Evolutionary conservation across 164 flowering plant species (phyloP).

Genomic region (Chimonanthus salicifolius): DNA sequence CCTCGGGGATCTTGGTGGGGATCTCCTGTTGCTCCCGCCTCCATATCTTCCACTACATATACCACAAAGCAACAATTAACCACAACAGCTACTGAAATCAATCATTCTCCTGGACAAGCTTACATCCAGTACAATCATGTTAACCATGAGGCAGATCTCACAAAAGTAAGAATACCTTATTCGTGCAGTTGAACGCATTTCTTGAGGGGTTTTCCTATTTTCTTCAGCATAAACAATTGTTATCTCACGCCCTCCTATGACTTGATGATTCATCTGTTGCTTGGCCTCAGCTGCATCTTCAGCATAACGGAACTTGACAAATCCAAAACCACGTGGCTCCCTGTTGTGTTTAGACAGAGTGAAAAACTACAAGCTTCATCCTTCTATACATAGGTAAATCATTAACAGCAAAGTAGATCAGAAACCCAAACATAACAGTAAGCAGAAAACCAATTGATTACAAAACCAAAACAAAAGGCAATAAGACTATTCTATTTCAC

Average conservation of each 20-base stretch:
- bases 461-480: no score
- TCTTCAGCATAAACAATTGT: slow-evolving; percentile 93
- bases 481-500: no score
- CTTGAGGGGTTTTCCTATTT: slow-evolving; percentile 88
- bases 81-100: background rate
- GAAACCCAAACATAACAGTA: no score
- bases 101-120: background rate
- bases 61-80: background rate
- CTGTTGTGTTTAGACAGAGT: slow-evolving; percentile 22
- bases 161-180: slow-evolving; percentile 32
- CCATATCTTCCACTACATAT: slow-evolving; percentile 39
- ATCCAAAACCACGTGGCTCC: slow-evolving; percentile 94
- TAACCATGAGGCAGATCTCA: background rate
- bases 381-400: background rate
- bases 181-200: slow-evolving; percentile 61
- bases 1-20: slow-evolving; percentile 67
- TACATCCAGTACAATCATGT: background rate
- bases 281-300: slow-evolving; percentile 95
- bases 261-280: slow-evolving; percentile 58
- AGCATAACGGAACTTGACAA: slow-evolving; percentile 80
- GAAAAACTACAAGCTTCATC: background rate
- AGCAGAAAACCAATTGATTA: no score
- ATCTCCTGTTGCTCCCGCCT: slow-evolving; percentile 54
- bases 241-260: slow-evolving; percentile 90
- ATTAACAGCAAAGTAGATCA: background rate